Evolutionary conservation across 768 basidiomycete genomes (phyloP).

Genomic region (Mycena leptocephala): DNA sequence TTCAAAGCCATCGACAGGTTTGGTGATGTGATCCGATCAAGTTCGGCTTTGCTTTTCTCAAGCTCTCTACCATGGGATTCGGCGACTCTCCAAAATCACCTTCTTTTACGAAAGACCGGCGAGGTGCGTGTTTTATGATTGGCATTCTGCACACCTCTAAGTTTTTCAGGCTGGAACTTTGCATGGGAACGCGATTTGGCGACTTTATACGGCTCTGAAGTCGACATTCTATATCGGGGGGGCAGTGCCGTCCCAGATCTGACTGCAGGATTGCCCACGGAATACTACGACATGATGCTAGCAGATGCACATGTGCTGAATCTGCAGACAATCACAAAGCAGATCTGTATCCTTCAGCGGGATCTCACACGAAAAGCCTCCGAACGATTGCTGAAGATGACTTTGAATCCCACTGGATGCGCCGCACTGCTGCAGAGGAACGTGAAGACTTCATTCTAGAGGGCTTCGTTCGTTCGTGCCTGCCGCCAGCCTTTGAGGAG

Average conservation of each 20-base stretch:
- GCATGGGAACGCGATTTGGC: too few relatives aligned
- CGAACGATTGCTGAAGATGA: constrained; percentile 18
- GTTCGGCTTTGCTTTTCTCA: too few relatives aligned
- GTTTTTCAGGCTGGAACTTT: constrained; percentile 19
- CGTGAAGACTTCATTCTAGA: constrained; percentile 36
- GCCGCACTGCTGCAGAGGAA: constrained; percentile 7
- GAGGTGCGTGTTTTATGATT: background rate
- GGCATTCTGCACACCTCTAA: background rate
- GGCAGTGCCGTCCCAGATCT: background rate
- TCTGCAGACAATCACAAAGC: constrained; percentile 6
- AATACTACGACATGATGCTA: constrained; percentile 12
- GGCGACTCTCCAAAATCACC: constrained; percentile 19
- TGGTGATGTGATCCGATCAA: too few relatives aligned
- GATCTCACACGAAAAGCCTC: constrained; percentile 28
- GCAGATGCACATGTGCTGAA: background rate
- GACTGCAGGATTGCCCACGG: background rate
- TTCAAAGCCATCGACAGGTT: too few relatives aligned
- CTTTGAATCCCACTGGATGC: too few relatives aligned
- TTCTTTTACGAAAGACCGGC: constrained; percentile 9
- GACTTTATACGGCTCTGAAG: background rate
- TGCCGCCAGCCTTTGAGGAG: constrained; percentile 28
- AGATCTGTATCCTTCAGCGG: constrained; percentile 30
- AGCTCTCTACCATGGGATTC: too few relatives aligned
- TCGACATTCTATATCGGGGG: background rate
- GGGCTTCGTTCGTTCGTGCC: constrained; percentile 30